Percentiles rank a stretch among this genome's conserved stretches.
Conservation (phyloP, 805 yeast species). For the Candida boleticola region DNA sequence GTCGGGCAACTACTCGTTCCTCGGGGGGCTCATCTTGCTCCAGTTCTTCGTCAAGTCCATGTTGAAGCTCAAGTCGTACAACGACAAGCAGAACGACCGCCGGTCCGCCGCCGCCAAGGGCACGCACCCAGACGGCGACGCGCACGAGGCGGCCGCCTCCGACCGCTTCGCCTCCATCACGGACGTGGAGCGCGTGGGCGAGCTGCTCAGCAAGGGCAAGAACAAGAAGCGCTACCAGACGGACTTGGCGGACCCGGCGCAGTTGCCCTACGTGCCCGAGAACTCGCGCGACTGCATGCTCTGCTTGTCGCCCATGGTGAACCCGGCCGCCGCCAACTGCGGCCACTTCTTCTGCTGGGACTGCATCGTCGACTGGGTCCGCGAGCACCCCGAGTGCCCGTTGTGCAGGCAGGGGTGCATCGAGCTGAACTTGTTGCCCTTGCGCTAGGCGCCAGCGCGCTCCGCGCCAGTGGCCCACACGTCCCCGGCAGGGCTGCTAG, state of each 20-base stretch:
- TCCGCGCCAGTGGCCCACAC: not conserved
- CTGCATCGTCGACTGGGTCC: conserved; percentile 86
- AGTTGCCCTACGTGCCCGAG: conserved; percentile 67
- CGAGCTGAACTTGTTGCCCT: conserved; percentile 61
- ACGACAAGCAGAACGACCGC: conserved; percentile 8
- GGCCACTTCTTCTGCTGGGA: conserved; percentile 95
- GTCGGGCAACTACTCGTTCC: conserved; percentile 67
- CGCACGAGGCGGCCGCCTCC: not conserved
- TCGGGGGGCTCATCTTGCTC: conserved; percentile 61
- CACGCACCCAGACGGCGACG: not conserved
- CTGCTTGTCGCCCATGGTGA: conserved; percentile 74
- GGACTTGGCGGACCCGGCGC: conserved; percentile 54
- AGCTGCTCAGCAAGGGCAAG: not conserved
- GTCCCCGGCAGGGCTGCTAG: not conserved
- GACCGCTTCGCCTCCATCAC: not conserved
- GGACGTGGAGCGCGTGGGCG: not conserved
- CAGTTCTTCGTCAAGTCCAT: conserved; percentile 50
- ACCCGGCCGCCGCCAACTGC: conserved; percentile 85
- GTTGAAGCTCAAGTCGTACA: conserved; percentile 26
- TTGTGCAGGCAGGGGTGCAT: conserved; percentile 73
- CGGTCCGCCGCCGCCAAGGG: not conserved
- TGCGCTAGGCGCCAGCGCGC: conserved; percentile 29
- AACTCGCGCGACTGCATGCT: conserved; percentile 76
- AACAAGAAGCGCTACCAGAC: conserved; percentile 20
- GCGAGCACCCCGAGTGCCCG: conserved; percentile 88